Evolutionary conservation across 208 protist genomes (phyloP).

Genomic region (Entamoeba histolytica): DNA sequence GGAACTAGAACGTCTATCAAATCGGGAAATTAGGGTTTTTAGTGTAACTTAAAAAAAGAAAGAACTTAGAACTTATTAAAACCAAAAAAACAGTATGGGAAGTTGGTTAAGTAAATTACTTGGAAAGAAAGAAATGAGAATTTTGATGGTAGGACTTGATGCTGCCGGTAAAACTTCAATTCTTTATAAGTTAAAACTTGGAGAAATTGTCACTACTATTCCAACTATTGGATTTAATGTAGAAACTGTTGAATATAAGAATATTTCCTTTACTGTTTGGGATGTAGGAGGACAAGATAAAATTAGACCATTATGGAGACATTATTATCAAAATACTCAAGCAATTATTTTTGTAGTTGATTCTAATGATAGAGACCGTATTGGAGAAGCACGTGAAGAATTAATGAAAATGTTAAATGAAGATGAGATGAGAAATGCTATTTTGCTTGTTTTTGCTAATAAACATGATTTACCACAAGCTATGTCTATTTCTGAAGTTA

Average conservation of each 20-base stretch:
- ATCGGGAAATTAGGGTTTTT: neutral
- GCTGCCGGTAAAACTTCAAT: conserved; percentile 39
- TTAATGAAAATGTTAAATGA: conserved; percentile 61
- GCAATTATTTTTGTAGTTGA: conserved; percentile 73
- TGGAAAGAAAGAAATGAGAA: neutral
- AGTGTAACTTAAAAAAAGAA: no score
- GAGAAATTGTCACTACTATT: conserved; percentile 28
- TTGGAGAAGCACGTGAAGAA: conserved; percentile 67
- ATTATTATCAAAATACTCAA: conserved; percentile 70
- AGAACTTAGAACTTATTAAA: no score
- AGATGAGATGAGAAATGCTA: conserved; percentile 74
- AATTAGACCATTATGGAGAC: conserved; percentile 80
- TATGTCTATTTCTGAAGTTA: conserved; percentile 49
- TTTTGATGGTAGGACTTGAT: neutral
- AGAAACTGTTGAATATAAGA: conserved; percentile 10
- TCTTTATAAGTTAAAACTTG: conserved; percentile 30
- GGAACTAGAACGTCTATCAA: no score
- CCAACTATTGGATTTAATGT: conserved; percentile 43
- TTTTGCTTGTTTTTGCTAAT: conserved; percentile 96
- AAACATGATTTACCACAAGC: conserved; percentile 85
- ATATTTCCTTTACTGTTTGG: conserved; percentile 64
- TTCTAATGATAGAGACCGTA: conserved; percentile 44
- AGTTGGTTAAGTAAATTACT: neutral
- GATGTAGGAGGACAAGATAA: conserved; percentile 97
- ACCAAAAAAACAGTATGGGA: neutral